Evolutionary conservation across 2,329 filamentous ascomycete species (phyloP).

Genomic region (Chrysosporium queenslandicum): DNA sequence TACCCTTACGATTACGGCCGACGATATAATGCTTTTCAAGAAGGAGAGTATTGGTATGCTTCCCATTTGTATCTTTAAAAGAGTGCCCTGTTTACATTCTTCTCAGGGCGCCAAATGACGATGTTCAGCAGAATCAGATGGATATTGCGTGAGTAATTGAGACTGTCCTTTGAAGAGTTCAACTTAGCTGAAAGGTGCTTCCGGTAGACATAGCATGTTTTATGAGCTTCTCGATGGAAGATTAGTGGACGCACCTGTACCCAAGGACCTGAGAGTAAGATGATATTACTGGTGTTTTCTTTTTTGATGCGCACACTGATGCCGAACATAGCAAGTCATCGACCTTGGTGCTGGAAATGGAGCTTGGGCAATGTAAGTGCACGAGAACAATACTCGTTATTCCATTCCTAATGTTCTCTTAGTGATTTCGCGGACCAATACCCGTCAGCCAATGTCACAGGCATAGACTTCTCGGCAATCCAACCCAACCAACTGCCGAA

Average conservation of each 20-base stretch:
- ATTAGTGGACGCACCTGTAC: slow-evolving; percentile 39
- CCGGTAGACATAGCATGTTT: slow-evolving; percentile 29
- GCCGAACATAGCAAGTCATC: slow-evolving; percentile 13
- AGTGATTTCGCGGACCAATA: slow-evolving; percentile 31
- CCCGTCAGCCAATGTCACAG: slow-evolving; percentile 48
- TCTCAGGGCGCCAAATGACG: slow-evolving; percentile 16
- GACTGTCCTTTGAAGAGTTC: not conserved
- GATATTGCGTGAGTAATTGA: slow-evolving; percentile 17
- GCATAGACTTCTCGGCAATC: slow-evolving; percentile 54
- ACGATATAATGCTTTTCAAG: slow-evolving; percentile 23
- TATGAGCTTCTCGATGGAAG: slow-evolving; percentile 41
- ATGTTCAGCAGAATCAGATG: slow-evolving; percentile 19
- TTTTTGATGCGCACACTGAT: not conserved
- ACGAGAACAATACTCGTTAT: not conserved
- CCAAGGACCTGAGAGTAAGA: slow-evolving; percentile 10
- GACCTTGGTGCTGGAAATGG: slow-evolving; percentile 21
- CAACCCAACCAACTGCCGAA: slow-evolving; percentile 52
- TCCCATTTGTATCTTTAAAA: too few relatives aligned
- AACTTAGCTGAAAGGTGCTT: slow-evolving; percentile 3
- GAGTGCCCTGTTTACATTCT: not conserved
- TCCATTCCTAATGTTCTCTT: slow-evolving; percentile 1
- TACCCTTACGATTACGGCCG: slow-evolving; percentile 21
- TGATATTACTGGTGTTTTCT: not conserved
- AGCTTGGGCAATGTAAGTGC: slow-evolving; percentile 14
- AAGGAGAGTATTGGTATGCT: slow-evolving; percentile 15